Evolutionary conservation across 345 rosid species (phyloP).

Genomic region (Psidium friedrichsthalianum): DNA sequence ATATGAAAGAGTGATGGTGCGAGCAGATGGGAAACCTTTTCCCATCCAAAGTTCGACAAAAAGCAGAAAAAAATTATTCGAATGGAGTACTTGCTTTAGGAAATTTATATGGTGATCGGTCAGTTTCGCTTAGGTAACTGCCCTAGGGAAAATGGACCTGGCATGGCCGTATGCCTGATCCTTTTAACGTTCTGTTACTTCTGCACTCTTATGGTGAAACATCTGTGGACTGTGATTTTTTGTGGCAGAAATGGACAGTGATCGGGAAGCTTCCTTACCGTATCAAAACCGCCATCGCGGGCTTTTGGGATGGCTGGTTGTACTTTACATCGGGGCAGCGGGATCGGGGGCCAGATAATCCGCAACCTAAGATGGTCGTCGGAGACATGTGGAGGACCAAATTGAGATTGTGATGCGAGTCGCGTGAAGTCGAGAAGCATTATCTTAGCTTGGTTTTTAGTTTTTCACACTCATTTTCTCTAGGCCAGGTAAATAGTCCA

Average conservation of each 20-base stretch:
- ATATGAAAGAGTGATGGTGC: background rate
- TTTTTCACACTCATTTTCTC: background rate
- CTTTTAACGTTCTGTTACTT: background rate
- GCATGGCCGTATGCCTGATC: background rate
- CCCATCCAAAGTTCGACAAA: background rate
- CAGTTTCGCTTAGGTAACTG: background rate
- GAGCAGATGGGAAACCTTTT: background rate
- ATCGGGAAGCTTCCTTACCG: conserved; percentile 76
- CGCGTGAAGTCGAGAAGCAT: background rate
- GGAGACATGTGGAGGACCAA: conserved; percentile 85
- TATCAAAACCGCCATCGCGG: conserved; percentile 52
- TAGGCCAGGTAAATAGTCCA: background rate
- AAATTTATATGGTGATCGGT: background rate
- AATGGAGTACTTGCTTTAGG: background rate
- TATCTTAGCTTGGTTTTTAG: background rate
- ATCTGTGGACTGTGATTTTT: background rate
- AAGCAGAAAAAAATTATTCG: background rate
- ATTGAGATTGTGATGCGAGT: conserved; percentile 22
- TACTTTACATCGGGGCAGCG: conserved; percentile 82
- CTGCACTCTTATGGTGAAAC: background rate
- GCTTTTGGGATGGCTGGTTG: conserved; percentile 72
- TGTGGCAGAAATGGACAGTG: conserved; percentile 73
- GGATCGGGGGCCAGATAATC: conserved; percentile 73
- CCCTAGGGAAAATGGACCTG: background rate
- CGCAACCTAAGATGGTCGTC: conserved; percentile 62